phyloP scores from a whole-genome alignment of 2,329 filamentous ascomycete species.

The Alternaria tenuissima region DNA sequence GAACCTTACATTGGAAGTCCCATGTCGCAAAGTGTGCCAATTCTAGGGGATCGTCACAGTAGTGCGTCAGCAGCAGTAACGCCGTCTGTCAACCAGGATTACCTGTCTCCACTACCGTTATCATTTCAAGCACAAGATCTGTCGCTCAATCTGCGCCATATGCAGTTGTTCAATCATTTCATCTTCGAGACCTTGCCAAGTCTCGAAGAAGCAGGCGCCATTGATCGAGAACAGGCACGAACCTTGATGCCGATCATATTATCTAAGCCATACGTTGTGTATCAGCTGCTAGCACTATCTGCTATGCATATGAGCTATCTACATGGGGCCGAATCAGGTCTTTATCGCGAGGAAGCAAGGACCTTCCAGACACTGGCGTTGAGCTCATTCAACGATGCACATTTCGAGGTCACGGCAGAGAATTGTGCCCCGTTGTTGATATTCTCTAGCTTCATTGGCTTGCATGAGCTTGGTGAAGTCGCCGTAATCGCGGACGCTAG shows the following conservation, averaged over 20 bases:
- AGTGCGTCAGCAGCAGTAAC: conserved; percentile 1
- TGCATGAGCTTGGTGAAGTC: not conserved
- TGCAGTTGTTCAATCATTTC: conserved; percentile 31
- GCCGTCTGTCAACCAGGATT: conserved; percentile 1
- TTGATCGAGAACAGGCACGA: conserved; percentile 7
- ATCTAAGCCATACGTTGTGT: not conserved
- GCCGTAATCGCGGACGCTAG: not conserved
- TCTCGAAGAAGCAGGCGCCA: conserved; percentile 2
- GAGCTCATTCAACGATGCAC: not conserved
- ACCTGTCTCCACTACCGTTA: conserved; percentile 8
- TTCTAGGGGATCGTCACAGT: not conserved
- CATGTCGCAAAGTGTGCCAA: conserved; percentile 5
- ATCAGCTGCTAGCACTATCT: not conserved
- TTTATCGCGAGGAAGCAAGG: not conserved
- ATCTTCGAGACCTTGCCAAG: conserved; percentile 23
- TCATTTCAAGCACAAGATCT: not conserved
- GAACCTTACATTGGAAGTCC: conserved; percentile 3
- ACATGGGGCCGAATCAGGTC: not conserved
- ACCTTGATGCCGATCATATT: not conserved
- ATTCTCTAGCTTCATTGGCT: not conserved
- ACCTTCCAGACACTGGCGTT: not conserved
- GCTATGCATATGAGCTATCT: not conserved
- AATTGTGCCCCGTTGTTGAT: not conserved
- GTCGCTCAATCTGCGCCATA: conserved; percentile 28
- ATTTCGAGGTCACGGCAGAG: not conserved